These are phyloP conservation scores for Podospora fimiseda DNA, from an alignment of 495 filamentous ascomycete species.

Conservation along the genomic window DNA sequence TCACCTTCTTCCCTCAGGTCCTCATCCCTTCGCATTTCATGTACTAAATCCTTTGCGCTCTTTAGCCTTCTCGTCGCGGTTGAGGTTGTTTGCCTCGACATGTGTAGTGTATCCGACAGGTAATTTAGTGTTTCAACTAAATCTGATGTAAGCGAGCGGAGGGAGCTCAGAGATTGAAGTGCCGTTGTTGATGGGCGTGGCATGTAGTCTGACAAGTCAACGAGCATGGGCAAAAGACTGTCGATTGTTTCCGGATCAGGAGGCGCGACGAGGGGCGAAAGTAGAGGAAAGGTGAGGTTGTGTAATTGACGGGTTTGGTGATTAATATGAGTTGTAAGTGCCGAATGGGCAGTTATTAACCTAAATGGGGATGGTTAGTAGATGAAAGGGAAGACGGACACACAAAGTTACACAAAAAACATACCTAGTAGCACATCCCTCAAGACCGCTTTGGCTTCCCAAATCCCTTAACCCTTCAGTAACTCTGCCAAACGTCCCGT, in stretches of 20 bases:
- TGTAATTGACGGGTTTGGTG: slow-evolving; percentile 79
- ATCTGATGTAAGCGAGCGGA: slow-evolving; percentile 66
- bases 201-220: slow-evolving; percentile 48
- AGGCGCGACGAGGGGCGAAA: slow-evolving; percentile 49
- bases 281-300: slow-evolving; percentile 69
- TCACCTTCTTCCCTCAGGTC: slow-evolving; percentile 75
- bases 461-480: slow-evolving; percentile 70
- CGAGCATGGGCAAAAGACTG: slow-evolving; percentile 58
- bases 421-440: slow-evolving; percentile 73
- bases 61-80: slow-evolving; percentile 69
- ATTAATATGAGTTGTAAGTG: slow-evolving; percentile 74
- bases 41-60: slow-evolving; percentile 70
- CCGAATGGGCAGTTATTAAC: slow-evolving; percentile 80
- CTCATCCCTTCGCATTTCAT: slow-evolving; percentile 74
- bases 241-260: slow-evolving; percentile 57
- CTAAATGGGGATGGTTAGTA: slow-evolving; percentile 37
- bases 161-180: slow-evolving; percentile 50
- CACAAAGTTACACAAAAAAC: slow-evolving; percentile 15
- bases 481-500: slow-evolving; percentile 63
- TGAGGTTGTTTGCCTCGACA: slow-evolving; percentile 80
- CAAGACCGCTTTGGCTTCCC: slow-evolving; percentile 71
- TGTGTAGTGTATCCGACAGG: slow-evolving; percentile 87
- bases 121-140: slow-evolving; percentile 73
- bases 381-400: neutral
- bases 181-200: slow-evolving; percentile 47